Base-by-base conservation (phyloP, 805 yeast species). In the Metschnikowia proteae region DNA sequence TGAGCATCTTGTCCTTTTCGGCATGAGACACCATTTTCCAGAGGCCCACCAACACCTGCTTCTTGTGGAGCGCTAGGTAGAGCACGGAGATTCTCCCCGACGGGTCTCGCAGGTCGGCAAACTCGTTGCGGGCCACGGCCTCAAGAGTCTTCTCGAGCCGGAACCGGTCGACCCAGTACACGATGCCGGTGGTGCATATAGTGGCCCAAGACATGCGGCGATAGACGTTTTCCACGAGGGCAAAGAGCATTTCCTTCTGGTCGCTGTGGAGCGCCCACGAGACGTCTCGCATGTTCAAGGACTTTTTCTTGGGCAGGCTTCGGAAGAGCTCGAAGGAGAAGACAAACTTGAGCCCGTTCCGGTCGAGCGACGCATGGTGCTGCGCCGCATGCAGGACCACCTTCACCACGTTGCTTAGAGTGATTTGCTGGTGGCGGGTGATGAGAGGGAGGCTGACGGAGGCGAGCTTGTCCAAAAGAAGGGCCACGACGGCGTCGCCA, bases 381-480 rank as follows among this genome's bases (percentile, higher is more conserved):
- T 73, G 71, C 10, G 75, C 73, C 4, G 88, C 75, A 13, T 80
- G 81, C 25, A 75, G 71, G 26, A 87, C 69, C 1, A 90, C 83
- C 42, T 80, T 83, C 5, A 88, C 73, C 2, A 88, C 81, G 11
- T 87, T 80, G 1, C 84, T 74, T 27, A 91, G 73, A 0, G 97
- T 89, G 28, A 84, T 82, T 60, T 91, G 98, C 63, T 91, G 97
- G 67, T 91, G 97, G 51, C 96, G 81, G 0, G 96, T 89, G 28
- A 91, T 63, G 52, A 84, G 83, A 0, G 97, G 97, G 27, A 91
- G 68, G 1, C 92, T 75, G 4, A 79, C 71, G 50, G 78, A 81
- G 37, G 81, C 80, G 45, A 91, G 69, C 51, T 80, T 80, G 23
- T 84, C 86, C 11, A 74, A 67, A 23, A 91, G 67, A 2, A 78